Evolutionary conservation across 2,329 filamentous ascomycete species (phyloP).

Genomic region (Xylariaceae sp.): DNA sequence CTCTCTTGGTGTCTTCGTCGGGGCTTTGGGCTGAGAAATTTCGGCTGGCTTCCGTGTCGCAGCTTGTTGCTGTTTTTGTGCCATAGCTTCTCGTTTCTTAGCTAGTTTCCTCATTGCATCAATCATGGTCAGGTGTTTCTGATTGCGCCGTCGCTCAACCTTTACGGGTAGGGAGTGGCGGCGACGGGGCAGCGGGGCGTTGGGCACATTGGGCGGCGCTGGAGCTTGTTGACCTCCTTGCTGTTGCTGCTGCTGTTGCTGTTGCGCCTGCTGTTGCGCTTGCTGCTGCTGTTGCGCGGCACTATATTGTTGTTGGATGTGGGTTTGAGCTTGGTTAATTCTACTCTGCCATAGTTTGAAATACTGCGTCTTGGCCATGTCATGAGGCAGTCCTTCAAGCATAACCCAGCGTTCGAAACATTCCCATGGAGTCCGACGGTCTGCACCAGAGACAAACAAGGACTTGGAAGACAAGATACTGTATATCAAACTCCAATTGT

Average conservation of each 20-base stretch:
- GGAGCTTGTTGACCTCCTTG: constrained; percentile 33
- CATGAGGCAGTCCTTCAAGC: constrained; percentile 80
- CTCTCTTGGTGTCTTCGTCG: constrained; percentile 74
- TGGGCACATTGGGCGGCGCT: constrained; percentile 35
- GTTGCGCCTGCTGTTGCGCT: constrained; percentile 24
- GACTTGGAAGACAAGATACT: constrained; percentile 71
- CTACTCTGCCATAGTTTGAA: constrained; percentile 68
- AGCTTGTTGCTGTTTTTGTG: constrained; percentile 83
- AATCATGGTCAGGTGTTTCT: constrained; percentile 81
- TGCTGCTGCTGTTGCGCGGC: constrained; percentile 37
- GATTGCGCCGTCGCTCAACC: constrained; percentile 80
- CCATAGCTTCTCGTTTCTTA: constrained; percentile 81
- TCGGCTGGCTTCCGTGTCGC: constrained; percentile 80
- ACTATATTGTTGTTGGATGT: constrained; percentile 50
- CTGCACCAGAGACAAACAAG: constrained; percentile 74
- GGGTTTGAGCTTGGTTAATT: constrained; percentile 55
- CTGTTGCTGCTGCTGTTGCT: constrained; percentile 30
- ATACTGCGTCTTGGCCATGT: constrained; percentile 94
- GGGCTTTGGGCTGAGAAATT: constrained; percentile 41
- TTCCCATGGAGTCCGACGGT: constrained; percentile 93
- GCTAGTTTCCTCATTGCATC: constrained; percentile 94
- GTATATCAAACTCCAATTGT: constrained; percentile 96
- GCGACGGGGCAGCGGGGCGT: constrained; percentile 51
- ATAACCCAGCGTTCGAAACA: constrained; percentile 97
- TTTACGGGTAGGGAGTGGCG: constrained; percentile 73